Evolutionary conservation across 495 filamentous ascomycete species (phyloP).

Genomic region (Thozetella sp.): DNA sequence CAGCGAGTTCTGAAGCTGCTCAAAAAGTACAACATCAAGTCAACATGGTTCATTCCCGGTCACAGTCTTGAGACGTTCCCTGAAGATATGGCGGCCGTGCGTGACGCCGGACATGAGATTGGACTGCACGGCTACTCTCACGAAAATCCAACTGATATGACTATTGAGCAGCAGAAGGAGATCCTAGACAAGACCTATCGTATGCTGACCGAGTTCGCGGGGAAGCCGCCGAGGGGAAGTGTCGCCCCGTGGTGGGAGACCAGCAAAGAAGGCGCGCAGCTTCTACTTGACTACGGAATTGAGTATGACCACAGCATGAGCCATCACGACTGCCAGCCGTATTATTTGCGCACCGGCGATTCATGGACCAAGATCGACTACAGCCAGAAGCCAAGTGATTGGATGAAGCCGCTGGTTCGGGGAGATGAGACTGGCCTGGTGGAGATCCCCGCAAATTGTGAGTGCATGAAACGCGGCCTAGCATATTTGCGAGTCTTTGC

Average conservation of each 20-base stretch:
- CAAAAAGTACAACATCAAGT: slow-evolving; percentile 79
- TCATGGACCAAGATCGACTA: slow-evolving; percentile 53
- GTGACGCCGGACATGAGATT: slow-evolving; percentile 80
- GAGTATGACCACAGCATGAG: slow-evolving; percentile 55
- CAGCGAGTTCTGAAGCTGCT: slow-evolving; percentile 74
- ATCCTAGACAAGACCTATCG: slow-evolving; percentile 77
- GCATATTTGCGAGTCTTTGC: too few relatives aligned
- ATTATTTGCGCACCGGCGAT: slow-evolving; percentile 51
- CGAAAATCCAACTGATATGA: slow-evolving; percentile 76
- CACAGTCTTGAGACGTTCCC: slow-evolving; percentile 80
- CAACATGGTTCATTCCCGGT: slow-evolving; percentile 83
- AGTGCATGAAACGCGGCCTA: not conserved
- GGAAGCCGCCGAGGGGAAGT: slow-evolving; percentile 71
- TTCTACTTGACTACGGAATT: slow-evolving; percentile 69
- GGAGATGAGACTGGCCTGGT: slow-evolving; percentile 49
- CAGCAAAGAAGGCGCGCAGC: slow-evolving; percentile 64
- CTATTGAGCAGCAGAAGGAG: slow-evolving; percentile 70
- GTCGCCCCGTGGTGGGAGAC: slow-evolving; percentile 73
- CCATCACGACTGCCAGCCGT: slow-evolving; percentile 58
- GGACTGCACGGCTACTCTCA: slow-evolving; percentile 76
- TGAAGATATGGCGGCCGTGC: slow-evolving; percentile 70
- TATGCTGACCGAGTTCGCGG: slow-evolving; percentile 72
- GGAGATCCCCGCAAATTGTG: slow-evolving; percentile 55
- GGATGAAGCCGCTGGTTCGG: slow-evolving; percentile 57
- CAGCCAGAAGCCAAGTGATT: slow-evolving; percentile 46